A percentile compares a stretch with the other conserved stretches of the same genome.
phyloP scores from a whole-genome alignment of 371 early-diverging fungal species.

The Mortierella sp. region DNA sequence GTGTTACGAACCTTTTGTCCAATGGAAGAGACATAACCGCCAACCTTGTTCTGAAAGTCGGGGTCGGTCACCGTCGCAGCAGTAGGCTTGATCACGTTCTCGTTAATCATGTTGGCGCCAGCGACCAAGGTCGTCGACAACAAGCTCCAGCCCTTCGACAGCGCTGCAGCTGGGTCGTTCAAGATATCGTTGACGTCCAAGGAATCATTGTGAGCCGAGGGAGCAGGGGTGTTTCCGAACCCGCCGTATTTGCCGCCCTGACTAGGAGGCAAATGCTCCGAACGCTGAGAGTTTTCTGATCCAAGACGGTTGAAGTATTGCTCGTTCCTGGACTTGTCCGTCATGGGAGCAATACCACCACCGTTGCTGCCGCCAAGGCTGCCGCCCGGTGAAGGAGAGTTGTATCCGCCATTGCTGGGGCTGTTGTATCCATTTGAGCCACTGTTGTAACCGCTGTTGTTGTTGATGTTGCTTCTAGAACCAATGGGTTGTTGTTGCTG shows the following conservation, averaged over 20 bases:
- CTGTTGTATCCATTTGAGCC: conserved; percentile 41
- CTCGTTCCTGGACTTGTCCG: conserved; percentile 77
- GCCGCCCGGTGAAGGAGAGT: conserved; percentile 46
- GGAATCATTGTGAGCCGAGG: conserved; percentile 42
- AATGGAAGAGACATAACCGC: conserved; percentile 76
- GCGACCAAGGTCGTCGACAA: conserved; percentile 72
- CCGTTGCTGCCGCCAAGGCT: conserved; percentile 28
- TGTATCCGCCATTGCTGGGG: conserved; percentile 33
- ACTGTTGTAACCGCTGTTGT: conserved; percentile 19
- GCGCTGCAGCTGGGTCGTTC: conserved; percentile 85
- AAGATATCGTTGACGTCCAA: conserved; percentile 78
- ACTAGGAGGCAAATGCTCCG: conserved; percentile 86
- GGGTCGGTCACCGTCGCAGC: conserved; percentile 90
- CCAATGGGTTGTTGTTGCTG: conserved; percentile 16
- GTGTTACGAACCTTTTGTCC: conserved; percentile 65
- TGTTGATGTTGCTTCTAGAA: conserved; percentile 18
- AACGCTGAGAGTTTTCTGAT: conserved; percentile 68
- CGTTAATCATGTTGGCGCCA: conserved; percentile 83
- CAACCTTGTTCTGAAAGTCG: conserved; percentile 81
- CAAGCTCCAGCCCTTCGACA: conserved; percentile 89
- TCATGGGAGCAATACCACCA: conserved; percentile 10
- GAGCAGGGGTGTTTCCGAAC: conserved; percentile 76
- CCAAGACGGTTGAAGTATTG: conserved; percentile 78
- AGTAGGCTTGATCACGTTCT: conserved; percentile 88
- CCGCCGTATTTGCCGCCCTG: conserved; percentile 95